A percentile compares a stretch with the other conserved stretches of the same genome.
These are phyloP conservation scores for Candida tammaniensis DNA, from an alignment of 805 yeast species.

Conservation along the genomic window DNA sequence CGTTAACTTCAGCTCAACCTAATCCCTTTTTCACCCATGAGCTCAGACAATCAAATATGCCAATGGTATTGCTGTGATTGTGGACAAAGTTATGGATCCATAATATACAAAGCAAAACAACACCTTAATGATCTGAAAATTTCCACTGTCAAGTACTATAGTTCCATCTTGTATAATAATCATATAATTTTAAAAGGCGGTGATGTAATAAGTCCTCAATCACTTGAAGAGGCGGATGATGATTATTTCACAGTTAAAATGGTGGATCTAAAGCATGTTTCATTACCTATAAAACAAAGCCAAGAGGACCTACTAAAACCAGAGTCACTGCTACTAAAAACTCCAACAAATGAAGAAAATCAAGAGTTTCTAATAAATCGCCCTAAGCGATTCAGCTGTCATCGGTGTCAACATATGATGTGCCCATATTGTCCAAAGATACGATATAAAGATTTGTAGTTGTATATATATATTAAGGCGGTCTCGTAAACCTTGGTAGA, in stretches of 20 bases:
- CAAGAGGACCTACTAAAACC: neutral
- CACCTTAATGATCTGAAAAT: conserved; percentile 8
- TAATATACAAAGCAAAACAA: conserved; percentile 19
- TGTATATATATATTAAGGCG: neutral
- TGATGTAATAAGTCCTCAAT: conserved; percentile 4
- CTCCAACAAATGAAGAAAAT: conserved; percentile 1
- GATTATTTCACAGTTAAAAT: conserved; percentile 3
- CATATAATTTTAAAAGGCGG: conserved; percentile 5
- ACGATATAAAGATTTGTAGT: conserved; percentile 26
- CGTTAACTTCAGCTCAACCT: too few relatives aligned
- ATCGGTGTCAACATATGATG: conserved; percentile 41
- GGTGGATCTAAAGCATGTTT: conserved; percentile 2
- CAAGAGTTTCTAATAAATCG: conserved; percentile 21
- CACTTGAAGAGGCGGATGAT: conserved; percentile 4
- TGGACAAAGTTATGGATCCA: conserved; percentile 37
- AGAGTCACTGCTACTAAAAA: neutral
- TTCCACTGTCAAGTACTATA: conserved; percentile 23
- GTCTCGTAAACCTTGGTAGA: too few relatives aligned
- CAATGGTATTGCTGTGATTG: conserved; percentile 44
- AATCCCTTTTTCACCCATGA: too few relatives aligned
- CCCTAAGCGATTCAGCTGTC: conserved; percentile 36
- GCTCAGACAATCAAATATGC: conserved; percentile 23
- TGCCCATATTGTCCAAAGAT: conserved; percentile 40
- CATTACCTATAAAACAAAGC: neutral
- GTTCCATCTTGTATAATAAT: conserved; percentile 19